phyloP scores from a whole-genome alignment of 352 stramenopile genomes.

The Pythium sp. region DNA sequence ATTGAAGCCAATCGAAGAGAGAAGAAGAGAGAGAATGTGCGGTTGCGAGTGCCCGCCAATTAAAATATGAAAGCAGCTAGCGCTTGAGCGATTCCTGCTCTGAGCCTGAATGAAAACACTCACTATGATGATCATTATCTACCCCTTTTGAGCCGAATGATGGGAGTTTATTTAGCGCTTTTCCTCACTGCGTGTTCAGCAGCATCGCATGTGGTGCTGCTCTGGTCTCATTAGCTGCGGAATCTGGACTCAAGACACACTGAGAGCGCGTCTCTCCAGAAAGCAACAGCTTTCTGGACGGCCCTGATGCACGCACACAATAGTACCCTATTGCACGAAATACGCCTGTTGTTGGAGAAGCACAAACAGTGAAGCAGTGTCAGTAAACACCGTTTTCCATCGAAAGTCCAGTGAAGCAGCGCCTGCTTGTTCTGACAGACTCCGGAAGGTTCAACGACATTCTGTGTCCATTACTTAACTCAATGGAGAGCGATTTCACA shows the following conservation, averaged over 20 bases:
- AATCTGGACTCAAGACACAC: neutral
- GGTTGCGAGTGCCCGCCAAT: neutral
- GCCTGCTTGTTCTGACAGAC: neutral
- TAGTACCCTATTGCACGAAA: too few species aligned
- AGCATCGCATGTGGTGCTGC: neutral
- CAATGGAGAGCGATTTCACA: neutral
- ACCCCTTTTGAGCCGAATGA: neutral
- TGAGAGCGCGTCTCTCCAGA: too few species aligned
- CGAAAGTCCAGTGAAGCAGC: neutral
- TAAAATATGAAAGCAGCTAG: neutral
- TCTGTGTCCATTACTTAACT: neutral
- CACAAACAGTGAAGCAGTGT: too few species aligned
- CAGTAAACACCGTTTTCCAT: neutral
- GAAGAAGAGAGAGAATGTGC: conserved; percentile 4
- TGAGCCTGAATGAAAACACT: neutral
- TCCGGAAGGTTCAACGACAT: neutral
- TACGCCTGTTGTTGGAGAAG: too few species aligned
- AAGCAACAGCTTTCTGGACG: too few species aligned
- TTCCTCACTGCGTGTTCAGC: neutral
- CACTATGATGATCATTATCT: neutral
- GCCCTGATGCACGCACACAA: too few species aligned
- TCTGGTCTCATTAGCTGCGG: neutral
- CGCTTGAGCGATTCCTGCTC: neutral
- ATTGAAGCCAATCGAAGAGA: neutral
- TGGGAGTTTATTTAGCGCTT: neutral